These are phyloP conservation scores for Ganoderma leucocontextum DNA, from an alignment of 1,284 basidiomycete genomes.

Conservation along the genomic window DNA sequence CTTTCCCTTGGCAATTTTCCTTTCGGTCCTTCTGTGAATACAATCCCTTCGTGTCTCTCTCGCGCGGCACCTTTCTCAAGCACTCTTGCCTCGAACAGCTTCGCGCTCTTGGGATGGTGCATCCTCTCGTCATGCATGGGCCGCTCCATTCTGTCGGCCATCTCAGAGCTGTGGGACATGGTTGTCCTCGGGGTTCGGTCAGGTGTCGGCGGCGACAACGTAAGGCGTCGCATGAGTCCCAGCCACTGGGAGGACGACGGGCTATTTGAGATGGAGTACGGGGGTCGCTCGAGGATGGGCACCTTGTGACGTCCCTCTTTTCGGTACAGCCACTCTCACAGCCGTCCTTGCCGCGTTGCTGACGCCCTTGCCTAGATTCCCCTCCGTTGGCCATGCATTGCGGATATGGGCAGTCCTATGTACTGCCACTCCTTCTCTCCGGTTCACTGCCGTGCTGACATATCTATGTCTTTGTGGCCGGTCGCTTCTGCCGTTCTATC, in stretches of 20 bases:
- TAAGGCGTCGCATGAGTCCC: constrained; percentile 40
- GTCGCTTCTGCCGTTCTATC: not conserved
- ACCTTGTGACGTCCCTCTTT: not conserved
- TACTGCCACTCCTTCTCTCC: constrained; percentile 5
- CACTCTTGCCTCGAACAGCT: constrained; percentile 43
- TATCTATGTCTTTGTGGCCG: not conserved
- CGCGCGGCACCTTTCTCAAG: constrained; percentile 20
- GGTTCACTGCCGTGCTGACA: not conserved
- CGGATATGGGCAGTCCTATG: constrained; percentile 1
- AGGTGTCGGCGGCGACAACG: constrained; percentile 36
- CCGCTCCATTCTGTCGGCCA: constrained; percentile 50
- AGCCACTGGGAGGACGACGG: constrained; percentile 51
- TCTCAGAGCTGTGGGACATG: constrained; percentile 56
- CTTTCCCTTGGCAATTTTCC: constrained; percentile 42
- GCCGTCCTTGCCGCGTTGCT: not conserved
- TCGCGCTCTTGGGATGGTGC: constrained; percentile 65
- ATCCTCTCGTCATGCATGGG: constrained; percentile 73
- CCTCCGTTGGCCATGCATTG: not conserved
- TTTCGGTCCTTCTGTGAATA: constrained; percentile 56
- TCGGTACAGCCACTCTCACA: not conserved
- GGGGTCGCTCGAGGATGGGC: constrained; percentile 40
- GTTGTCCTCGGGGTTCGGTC: constrained; percentile 43
- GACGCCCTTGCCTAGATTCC: constrained; percentile 3
- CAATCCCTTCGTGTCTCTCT: constrained; percentile 10
- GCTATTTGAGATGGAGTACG: constrained; percentile 68